Evolutionary conservation across 176 grass and related monocot genomes (phyloP), one percentile per base, ranked within the genome.

Genomic region (Juncus effusus): DNA sequence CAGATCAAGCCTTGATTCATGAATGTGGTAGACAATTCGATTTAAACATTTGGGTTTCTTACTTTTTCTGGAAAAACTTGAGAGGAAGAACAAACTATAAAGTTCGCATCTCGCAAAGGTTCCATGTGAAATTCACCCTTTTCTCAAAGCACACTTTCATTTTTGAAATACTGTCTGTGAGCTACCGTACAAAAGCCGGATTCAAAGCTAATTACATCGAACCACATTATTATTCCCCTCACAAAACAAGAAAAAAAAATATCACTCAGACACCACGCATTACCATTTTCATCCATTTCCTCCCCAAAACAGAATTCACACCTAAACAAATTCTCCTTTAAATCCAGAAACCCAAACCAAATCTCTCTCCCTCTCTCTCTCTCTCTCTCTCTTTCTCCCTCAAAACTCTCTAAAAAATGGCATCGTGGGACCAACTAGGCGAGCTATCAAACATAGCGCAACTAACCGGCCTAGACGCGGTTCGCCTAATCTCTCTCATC

Each of bases 391-490:
- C 42, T 45, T 7, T 45, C 42, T 45, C 42, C 7, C 42, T 45
- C 42, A 45, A 56, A n/a, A 28, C 4, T 47, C 44, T 39, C 6
- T 15, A 19, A 15, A 51, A 54, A 60, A 94, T 89, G 90, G 73
- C 85, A 40, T 73, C 71, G 3, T 89, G 82, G 90, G 77, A 78
- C 6, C 73, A 73, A 59, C 7, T 86, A 1, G 93, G 88, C 6
- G 66, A 99, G 14, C 36, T 82, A 5, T 39, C 83, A 8, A 89
- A 49, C 67, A 53, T 87, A 71, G 85, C 81, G 11, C 94, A 99
- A 57, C 78, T 99, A 3, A 84, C 85, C 11, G 94, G 94, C 5
- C 51, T 99, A 8, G 88, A 99, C 67, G 94, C 88, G 13, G 76
- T 78, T 4, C 78, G 73, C 38, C 75, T 99, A 54, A 86, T 99